Evolutionary conservation across 192 early-diverging fungal genomes (phyloP), one percentile per base, ranked within the genome.

Genomic region (Umbelopsis sp.): DNA sequence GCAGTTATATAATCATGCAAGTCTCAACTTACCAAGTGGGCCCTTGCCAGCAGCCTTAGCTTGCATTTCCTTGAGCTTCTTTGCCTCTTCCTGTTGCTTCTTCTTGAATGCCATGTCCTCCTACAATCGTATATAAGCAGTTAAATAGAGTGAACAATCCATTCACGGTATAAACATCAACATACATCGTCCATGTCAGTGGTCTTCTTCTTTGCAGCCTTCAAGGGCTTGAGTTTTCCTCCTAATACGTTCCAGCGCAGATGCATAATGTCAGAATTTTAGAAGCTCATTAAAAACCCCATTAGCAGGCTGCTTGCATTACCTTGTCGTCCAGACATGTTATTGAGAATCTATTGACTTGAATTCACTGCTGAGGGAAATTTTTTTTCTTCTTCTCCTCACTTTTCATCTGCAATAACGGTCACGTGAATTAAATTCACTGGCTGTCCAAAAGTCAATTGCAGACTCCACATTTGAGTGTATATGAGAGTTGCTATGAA

Each of bases 151-250:
- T 66, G 46, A 12, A 4, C 21, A 50, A 64, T 15, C 16, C 33
- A 49, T 8, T 44, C 5, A 18, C 27, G 1, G 25, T 16, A 22
- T 18, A 67, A 33, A 48, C 12, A 23, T 27, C 21, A 45, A 49
- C 48, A 35, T 72, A 83, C 85, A 30, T 93, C 91, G 76, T 93
- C 91, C 21, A 82, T 27, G 0, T 91, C 93, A 52, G 69, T 67
- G 6, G 46, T 41, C 50, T 72, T 80, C 85, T 91, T 90, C 90
- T 94, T 94, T 75, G 91, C 78, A 25, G 82, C 83, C 93, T 94
- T 96, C 55, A 96, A 84, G 66, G 94, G 94, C 91, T 94, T 94
- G 46, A 89, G 83, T 82, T 94, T 94, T 82, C 93, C 93, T 80
- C 92, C 92, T 82, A 64, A 15, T 22, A 47, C 65, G 45, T 48